Evolutionary conservation across 495 filamentous ascomycete species (phyloP).

Genomic region (Xylaria flabelliformis): DNA sequence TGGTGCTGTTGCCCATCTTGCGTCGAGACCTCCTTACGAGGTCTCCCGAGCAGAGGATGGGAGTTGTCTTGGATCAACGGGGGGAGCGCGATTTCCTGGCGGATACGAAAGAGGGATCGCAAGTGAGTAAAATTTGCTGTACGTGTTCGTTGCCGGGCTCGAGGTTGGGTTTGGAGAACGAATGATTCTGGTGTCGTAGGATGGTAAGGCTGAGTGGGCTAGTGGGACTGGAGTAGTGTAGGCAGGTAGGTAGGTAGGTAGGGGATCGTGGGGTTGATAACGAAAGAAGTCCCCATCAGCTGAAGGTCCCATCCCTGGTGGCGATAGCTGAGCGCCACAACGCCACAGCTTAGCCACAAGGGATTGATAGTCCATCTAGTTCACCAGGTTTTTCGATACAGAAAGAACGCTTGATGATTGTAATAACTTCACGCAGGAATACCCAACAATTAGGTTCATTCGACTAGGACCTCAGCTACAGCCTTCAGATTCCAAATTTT

Average conservation of each 20-base stretch:
- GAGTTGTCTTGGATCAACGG: background rate
- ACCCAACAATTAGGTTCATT: too few relatives aligned
- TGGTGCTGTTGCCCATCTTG: constrained; percentile 83
- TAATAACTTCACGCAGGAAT: too few relatives aligned
- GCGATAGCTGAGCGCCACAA: background rate
- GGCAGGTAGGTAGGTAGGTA: too few relatives aligned
- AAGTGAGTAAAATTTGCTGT: background rate
- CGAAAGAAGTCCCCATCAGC: background rate
- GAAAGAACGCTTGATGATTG: too few relatives aligned
- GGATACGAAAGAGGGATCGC: background rate
- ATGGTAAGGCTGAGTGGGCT: constrained; percentile 24
- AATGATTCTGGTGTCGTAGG: constrained; percentile 2
- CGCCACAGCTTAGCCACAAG: constrained; percentile 14
- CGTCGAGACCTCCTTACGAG: constrained; percentile 30
- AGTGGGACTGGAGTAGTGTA: constrained; percentile 21
- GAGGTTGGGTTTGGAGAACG: background rate
- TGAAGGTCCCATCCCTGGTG: background rate
- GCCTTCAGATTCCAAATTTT: too few relatives aligned
- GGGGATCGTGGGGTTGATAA: constrained; percentile 26
- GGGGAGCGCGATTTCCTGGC: background rate
- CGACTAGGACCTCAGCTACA: too few relatives aligned
- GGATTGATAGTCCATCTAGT: too few relatives aligned
- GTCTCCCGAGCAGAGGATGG: constrained; percentile 24
- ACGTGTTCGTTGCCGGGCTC: background rate
- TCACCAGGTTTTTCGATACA: too few relatives aligned